Base-by-base conservation (phyloP, 2,329 filamentous ascomycete species). In the Diaporthe citri region DNA sequence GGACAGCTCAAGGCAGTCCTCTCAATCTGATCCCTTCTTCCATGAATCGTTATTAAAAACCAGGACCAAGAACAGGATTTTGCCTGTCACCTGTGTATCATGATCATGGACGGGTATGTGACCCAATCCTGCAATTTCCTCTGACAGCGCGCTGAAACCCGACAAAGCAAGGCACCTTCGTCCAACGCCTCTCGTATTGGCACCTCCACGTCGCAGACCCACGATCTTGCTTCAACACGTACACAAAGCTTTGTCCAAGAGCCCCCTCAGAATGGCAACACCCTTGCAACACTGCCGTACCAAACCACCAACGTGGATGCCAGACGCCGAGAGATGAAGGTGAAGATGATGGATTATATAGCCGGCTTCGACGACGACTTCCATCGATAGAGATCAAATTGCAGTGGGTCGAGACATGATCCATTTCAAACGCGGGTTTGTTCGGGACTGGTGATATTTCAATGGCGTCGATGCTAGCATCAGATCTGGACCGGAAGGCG, bases 261-360 rank as follows among this genome's bases (percentile, higher is more conserved):
- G 34, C 48, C 64, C 34, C 48, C 64, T 15, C 28, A 69, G 13
- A 22, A n/a, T 10, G 64, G 64, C 36, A 69, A 69, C 34, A 39
- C n/a, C 8, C 64, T 69, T 25, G 64, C 48, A 28, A 69, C 34
- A 13, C 17, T 69, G 13, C 48, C 64, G 12, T 28, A 69, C n/a
- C 64, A 69, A 31, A 69, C 64, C 15, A 55, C 48, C 5, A 41
- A 69, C 7, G 64, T 69, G n/a, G 64, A 69, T 31, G 64, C 48
- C 25, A 36, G 64, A 22, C 64, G 64, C 46, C 31, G n/a, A 13
- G 64, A 69, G 46, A 55, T 52, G 64, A 69, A 69, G n/a, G 48
- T 69, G 8, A 39, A 55, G 34, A 69, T 69, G 64, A 69, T 69
- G 64, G 48, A 55, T 41, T 69, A 69, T 8, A 69, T 69, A 20